These are phyloP conservation scores for Leccinum subgranulosum DNA, from an alignment of 768 basidiomycete genomes.

Conservation along the genomic window DNA sequence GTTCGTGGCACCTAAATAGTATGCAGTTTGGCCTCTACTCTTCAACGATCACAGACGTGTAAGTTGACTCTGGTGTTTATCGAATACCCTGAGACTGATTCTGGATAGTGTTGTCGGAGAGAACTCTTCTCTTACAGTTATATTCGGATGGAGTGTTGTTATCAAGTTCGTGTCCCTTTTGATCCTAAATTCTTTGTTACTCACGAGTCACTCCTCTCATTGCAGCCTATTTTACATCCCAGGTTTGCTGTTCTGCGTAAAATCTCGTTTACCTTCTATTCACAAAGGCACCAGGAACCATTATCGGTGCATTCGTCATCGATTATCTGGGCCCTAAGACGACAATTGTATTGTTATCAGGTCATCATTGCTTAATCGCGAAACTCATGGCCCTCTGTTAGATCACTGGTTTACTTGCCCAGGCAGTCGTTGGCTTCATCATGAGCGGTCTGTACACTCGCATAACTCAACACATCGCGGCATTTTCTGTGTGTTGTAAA, in stretches of 20 bases:
- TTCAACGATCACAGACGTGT: slow-evolving; percentile 70
- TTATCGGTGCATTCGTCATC: slow-evolving; percentile 71
- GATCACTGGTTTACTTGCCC: slow-evolving; percentile 65
- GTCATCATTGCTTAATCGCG: neutral
- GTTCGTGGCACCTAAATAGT: neutral
- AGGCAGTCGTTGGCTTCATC: slow-evolving; percentile 80
- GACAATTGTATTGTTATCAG: slow-evolving; percentile 52
- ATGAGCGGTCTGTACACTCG: slow-evolving; percentile 79
- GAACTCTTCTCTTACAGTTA: slow-evolving; percentile 47
- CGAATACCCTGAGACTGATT: neutral
- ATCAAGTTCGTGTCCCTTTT: slow-evolving; percentile 57
- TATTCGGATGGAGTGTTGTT: slow-evolving; percentile 83
- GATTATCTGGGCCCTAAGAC: slow-evolving; percentile 75
- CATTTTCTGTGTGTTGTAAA: slow-evolving; percentile 56
- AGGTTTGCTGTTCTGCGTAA: slow-evolving; percentile 28
- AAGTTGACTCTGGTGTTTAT: slow-evolving; percentile 14
- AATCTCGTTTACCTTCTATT: slow-evolving; percentile 7
- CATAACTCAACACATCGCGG: slow-evolving; percentile 64
- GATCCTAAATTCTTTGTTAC: neutral
- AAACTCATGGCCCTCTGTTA: slow-evolving; percentile 21
- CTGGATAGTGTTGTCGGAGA: slow-evolving; percentile 55
- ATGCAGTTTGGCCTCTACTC: slow-evolving; percentile 77
- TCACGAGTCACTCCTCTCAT: slow-evolving; percentile 2
- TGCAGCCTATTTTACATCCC: slow-evolving; percentile 64
- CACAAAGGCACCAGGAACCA: slow-evolving; percentile 39